Evolutionary conservation across 768 basidiomycete species (phyloP), one percentile per base, ranked within the genome.

Genomic region (Hysterangium stoloniferum): DNA sequence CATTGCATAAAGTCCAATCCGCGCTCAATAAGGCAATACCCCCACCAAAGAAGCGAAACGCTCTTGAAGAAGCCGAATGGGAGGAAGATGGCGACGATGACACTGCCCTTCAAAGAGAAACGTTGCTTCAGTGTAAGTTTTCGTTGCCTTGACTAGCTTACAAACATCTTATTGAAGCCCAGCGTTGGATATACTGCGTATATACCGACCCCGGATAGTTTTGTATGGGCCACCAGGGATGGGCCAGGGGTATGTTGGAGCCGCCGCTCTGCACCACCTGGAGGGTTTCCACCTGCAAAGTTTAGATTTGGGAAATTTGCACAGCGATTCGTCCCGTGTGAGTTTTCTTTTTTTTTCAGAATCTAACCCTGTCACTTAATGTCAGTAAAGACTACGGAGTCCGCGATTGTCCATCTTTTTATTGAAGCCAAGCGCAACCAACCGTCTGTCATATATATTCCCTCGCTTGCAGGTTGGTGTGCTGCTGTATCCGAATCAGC

Each of bases 241-340:
- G 87, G 96, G 96, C 1, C 96, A 98, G 64, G 72, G 71, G 4
- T 93, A 89, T 59, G 71, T 98, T 52, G 95, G 90, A 33, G 82
- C 93, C 1, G 96, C 95, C 1, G 80, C 88, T 4, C 66, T 99
- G 29, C 93, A 98, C 68, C 84, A 94, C 62, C 69, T 99, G 17
- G 96, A 99, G 69, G 95, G 96, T 0, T 96, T 88, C 64, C 90
- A 97, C 61, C 77, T 97, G 0, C 96, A 99, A 65, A 92, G 80
- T 58, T 74, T 98, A 46, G 96, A 99, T 62, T 72, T 98, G 15
- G 96, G 90, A 8, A 82, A 81, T 0, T 68, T 99, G 36, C 74
- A 98, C 69, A 77, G 87, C 34, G 95, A 98, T 63, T 87, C 93
- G 1, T 82, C 90, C 1, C 70, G 93, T 62, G 94, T 95, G 53